Conservation (phyloP, 805 yeast species). For the Sugiyamaella mastotermitis region DNA sequence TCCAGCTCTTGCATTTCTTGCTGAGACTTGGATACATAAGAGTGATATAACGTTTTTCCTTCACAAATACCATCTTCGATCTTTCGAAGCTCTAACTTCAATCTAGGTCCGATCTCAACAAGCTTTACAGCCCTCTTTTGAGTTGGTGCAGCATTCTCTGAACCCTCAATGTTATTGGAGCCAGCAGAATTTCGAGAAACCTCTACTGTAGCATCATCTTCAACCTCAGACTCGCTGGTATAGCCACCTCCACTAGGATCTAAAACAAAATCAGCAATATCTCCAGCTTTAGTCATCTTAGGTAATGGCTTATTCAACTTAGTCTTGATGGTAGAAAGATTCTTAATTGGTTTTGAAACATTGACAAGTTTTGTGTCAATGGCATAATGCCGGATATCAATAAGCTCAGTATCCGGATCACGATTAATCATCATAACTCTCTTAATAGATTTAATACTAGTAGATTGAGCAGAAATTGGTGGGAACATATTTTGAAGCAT, state of each 20-base stretch:
- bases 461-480: conserved; percentile 79
- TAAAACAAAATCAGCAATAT: conserved; percentile 75
- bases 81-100: conserved; percentile 68
- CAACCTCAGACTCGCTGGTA: conserved; percentile 90
- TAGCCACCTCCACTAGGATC: conserved; percentile 77
- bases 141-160: conserved; percentile 19
- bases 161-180: conserved; percentile 1
- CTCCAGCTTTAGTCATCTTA: conserved; percentile 57
- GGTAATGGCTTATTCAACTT: conserved; percentile 62
- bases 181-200: conserved; percentile 9
- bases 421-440: conserved; percentile 81
- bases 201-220: conserved; percentile 32
- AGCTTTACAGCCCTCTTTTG: conserved; percentile 82
- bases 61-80: conserved; percentile 89
- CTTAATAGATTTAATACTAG: conserved; percentile 66
- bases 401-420: conserved; percentile 60
- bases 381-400: conserved; percentile 84
- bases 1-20: conserved; percentile 59
- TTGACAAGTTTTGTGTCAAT: conserved; percentile 77
- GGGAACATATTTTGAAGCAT: conserved; percentile 96
- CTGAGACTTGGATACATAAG: conserved; percentile 56
- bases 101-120: conserved; percentile 89
- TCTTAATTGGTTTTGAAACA: conserved; percentile 65
- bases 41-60: conserved; percentile 84
- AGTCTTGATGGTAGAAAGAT: conserved; percentile 57